A percentile compares a stretch with the other conserved stretches of the same genome.
phyloP scores from a whole-genome alignment of 2,329 filamentous ascomycete species.

The Calonectria pseudoreteaudii region DNA sequence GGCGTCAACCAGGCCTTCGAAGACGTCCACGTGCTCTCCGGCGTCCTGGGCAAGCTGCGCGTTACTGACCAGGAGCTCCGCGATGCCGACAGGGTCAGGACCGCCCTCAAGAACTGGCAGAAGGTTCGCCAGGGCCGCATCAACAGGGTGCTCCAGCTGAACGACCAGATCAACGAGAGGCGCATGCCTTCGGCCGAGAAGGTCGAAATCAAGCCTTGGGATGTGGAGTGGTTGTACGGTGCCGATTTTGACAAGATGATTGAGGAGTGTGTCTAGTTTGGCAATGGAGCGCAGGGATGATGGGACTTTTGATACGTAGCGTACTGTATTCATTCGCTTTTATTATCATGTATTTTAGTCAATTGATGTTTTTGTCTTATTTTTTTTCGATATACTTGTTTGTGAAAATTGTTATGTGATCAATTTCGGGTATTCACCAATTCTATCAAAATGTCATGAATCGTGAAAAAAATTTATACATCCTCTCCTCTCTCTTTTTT shows the following conservation, averaged over 20 bases:
- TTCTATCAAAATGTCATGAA: not conserved
- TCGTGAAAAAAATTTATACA: not conserved
- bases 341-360: not conserved
- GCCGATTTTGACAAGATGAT: slow-evolving; percentile 52
- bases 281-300: not conserved
- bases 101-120: slow-evolving; percentile 55
- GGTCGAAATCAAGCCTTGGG: slow-evolving; percentile 42
- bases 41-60: slow-evolving; percentile 47
- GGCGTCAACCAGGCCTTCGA: slow-evolving; percentile 62
- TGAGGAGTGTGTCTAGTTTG: slow-evolving; percentile 29
- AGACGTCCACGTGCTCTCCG: slow-evolving; percentile 59
- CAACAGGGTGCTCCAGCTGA: slow-evolving; percentile 60
- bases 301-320: not conserved
- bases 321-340: not conserved
- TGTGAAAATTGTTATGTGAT: not conserved
- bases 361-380: not conserved
- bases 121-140: slow-evolving; percentile 59
- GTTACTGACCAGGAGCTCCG: slow-evolving; percentile 28
- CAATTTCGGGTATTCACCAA: not conserved
- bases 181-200: slow-evolving; percentile 53
- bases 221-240: slow-evolving; percentile 58
- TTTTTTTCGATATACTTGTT: not conserved
- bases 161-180: slow-evolving; percentile 59
- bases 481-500: not conserved
- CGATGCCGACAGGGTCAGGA: slow-evolving; percentile 37